Percentiles rank a stretch among this genome's conserved stretches.
Conservation (phyloP, 2,329 filamentous ascomycete species). For the Dactylonectria estremocensis region DNA sequence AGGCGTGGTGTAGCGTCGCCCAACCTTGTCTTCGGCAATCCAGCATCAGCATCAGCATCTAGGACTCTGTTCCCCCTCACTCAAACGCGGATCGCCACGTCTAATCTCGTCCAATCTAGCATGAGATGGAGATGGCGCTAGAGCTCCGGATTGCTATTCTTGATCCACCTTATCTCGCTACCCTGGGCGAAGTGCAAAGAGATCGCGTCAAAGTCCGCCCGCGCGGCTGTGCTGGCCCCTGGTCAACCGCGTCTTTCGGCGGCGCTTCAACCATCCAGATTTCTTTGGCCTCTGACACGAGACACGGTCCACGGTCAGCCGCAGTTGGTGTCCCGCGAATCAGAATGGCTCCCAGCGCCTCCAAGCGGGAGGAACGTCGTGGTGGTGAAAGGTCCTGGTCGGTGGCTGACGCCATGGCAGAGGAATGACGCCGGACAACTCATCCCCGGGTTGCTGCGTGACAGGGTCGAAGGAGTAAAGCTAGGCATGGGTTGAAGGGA, state of each 20-base stretch:
- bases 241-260: constrained; percentile 7
- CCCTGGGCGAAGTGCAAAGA: background rate
- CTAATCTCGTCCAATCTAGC: no score
- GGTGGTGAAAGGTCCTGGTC: background rate
- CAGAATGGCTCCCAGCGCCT: background rate
- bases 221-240: constrained; percentile 5
- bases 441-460: background rate
- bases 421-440: background rate
- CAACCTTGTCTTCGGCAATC: no score
- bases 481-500: no score
- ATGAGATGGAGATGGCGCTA: background rate
- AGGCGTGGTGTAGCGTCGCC: no score
- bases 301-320: background rate
- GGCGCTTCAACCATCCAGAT: background rate
- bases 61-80: no score
- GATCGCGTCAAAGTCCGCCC: background rate
- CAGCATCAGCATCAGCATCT: no score
- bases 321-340: background rate
- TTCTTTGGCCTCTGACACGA: background rate
- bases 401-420: background rate
- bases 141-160: background rate
- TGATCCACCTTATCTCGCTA: background rate
- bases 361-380: background rate
- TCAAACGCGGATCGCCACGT: no score
- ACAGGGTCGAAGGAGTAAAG: background rate